A percentile compares a stretch with the other conserved stretches of the same genome.
These are phyloP conservation scores for Mortierella antarctica DNA, from an alignment of 192 early-diverging fungal genomes.

Conservation along the genomic window DNA sequence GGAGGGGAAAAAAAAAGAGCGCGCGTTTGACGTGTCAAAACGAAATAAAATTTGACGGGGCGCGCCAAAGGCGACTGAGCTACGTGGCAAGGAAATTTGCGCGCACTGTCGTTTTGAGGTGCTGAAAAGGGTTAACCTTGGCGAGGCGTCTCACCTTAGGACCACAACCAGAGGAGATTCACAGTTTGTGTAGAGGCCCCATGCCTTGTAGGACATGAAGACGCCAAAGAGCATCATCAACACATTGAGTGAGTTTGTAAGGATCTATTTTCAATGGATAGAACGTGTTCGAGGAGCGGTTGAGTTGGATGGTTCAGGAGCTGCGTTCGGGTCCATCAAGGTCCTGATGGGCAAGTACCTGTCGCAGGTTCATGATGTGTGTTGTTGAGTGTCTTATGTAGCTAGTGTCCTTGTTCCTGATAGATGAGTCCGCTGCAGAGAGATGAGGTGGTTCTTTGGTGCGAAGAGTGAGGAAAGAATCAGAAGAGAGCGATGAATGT, in stretches of 20 bases:
- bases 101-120: too few species aligned
- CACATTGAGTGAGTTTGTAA: conserved; percentile 76
- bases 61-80: not conserved
- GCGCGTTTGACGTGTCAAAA: not conserved
- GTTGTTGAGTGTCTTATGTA: not conserved
- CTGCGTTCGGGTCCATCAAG: not conserved
- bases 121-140: not conserved
- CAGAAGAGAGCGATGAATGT: too few species aligned
- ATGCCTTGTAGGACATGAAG: conserved; percentile 97
- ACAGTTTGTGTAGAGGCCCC: conserved; percentile 86
- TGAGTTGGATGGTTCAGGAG: not conserved
- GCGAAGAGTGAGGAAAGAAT: not conserved
- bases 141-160: conserved; percentile 68
- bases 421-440: not conserved
- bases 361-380: conserved; percentile 35
- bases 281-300: not conserved
- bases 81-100: not conserved
- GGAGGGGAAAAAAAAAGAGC: conserved; percentile 3
- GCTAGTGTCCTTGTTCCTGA: not conserved
- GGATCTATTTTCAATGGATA: conserved; percentile 20
- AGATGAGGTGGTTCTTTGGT: not conserved
- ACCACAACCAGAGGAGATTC: conserved; percentile 99
- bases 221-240: conserved; percentile 91
- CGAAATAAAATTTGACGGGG: not conserved
- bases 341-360: conserved; percentile 11